phyloP scores from a whole-genome alignment of 1,284 basidiomycete genomes.

The Serendipita sp. region DNA sequence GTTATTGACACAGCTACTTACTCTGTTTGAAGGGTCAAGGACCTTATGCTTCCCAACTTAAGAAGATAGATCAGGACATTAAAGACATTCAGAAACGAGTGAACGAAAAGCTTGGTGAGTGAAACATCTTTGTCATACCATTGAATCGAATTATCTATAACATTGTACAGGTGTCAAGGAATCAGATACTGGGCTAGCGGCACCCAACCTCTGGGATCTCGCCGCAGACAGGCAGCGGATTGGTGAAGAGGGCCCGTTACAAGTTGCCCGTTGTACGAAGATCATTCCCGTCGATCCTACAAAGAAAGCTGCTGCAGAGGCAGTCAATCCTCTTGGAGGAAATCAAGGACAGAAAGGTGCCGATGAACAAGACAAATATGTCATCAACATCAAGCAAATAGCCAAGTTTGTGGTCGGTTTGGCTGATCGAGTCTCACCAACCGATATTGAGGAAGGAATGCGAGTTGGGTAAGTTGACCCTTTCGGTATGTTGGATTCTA shows the following conservation, averaged over 20 bases:
- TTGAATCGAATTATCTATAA: constrained; percentile 9
- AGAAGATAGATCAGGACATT: constrained; percentile 84
- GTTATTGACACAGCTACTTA: constrained; percentile 7
- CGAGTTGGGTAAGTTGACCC: constrained; percentile 70
- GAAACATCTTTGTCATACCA: background rate
- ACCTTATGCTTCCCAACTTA: constrained; percentile 81
- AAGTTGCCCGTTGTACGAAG: constrained; percentile 97
- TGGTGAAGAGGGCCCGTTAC: constrained; percentile 84
- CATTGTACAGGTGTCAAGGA: constrained; percentile 71
- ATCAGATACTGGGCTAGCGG: constrained; percentile 92
- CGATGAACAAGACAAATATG: constrained; percentile 96
- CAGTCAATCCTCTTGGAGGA: constrained; percentile 61
- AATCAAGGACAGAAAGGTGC: constrained; percentile 71
- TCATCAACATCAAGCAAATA: constrained; percentile 99
- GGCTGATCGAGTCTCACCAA: constrained; percentile 90
- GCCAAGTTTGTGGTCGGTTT: constrained; percentile 98
- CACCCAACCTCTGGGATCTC: constrained; percentile 94
- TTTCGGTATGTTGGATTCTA: background rate
- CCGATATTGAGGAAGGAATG: constrained; percentile 99
- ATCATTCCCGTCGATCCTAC: constrained; percentile 77
- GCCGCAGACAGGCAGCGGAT: constrained; percentile 79
- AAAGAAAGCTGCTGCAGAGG: constrained; percentile 55
- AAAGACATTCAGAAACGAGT: constrained; percentile 95
- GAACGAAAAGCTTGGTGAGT: constrained; percentile 83
- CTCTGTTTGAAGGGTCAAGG: constrained; percentile 70